Conservation (phyloP, 179 eudicot genomes). For the Sideroxylon spinosum region DNA sequence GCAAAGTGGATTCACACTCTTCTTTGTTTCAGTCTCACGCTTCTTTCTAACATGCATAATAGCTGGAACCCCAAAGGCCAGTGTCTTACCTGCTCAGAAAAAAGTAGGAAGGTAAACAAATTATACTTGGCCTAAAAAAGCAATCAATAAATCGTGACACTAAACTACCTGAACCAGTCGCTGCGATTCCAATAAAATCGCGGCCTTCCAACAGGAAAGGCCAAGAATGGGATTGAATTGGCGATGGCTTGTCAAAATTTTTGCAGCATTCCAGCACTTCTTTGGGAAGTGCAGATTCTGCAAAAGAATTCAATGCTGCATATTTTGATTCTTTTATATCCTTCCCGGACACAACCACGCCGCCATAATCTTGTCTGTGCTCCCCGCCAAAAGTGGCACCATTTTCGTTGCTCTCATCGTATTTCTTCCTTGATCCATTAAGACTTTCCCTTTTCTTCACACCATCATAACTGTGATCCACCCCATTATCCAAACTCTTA, state of each 20-base stretch:
- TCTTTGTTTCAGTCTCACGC: conserved; percentile 44
- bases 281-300: conserved; percentile 53
- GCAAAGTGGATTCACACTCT: conserved; percentile 62
- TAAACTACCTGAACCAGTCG: conserved; percentile 89
- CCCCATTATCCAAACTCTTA: conserved; percentile 16
- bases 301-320: conserved; percentile 49
- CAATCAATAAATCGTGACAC: not conserved
- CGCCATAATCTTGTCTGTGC: conserved; percentile 38
- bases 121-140: not conserved
- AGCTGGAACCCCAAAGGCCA: conserved; percentile 95
- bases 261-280: conserved; percentile 81
- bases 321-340: conserved; percentile 48
- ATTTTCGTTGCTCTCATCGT: conserved; percentile 16
- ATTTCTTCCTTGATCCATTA: conserved; percentile 19
- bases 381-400: conserved; percentile 23
- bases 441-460: conserved; percentile 5
- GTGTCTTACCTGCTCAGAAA: conserved; percentile 69
- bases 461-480: conserved; percentile 12
- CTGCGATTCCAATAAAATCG: conserved; percentile 92
- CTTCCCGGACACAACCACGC: conserved; percentile 76
- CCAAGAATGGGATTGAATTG: conserved; percentile 96
- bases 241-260: conserved; percentile 73
- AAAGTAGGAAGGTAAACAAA: not conserved
- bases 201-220: conserved; percentile 74
- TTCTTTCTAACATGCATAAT: conserved; percentile 69